Evolutionary conservation across 768 basidiomycete genomes (phyloP), one percentile per base, ranked within the genome.

Genomic region (Suillus bovinus): DNA sequence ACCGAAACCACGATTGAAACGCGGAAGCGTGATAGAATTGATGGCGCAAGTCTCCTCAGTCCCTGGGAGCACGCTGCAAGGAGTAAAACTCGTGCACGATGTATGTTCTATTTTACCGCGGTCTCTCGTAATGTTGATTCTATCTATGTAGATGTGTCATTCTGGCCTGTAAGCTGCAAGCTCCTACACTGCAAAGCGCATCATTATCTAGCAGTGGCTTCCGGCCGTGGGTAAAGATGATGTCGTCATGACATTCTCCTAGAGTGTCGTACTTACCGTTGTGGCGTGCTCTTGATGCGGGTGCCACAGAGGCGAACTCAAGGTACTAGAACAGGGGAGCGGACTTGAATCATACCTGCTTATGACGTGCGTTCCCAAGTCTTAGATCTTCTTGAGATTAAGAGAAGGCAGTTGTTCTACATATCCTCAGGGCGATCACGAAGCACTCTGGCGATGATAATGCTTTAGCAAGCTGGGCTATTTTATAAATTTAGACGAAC

Each of bases 1-100:
- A 17, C 5, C 29, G 31, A 52, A 33, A 52, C 50, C 50, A 52
- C 50, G 50, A 52, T 52, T 52, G 50, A 33, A 52, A 52, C 50
- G 50, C 50, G 50, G 50, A 52, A 52, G 50, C 20, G 11, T 6
- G 6, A 52, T 33, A 31, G 29, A 52, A 31, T 52, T 52, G 50
- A 52, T 52, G 29, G 29, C 10, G 31, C 31, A 11, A 17, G 47
- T 49, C 47, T 49, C 9, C 9, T 20, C 16, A 11, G 54, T 55
- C 54, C 34, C 54, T 36, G 54, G 27, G 33, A 55, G 16, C 34
- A 4, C 5, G 36, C 54, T 38, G 9, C 54, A 55, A 55, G 54
- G 54, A 55, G 36, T 38, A 55, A 55, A 27, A 8, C 22, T 34
- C 33, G 34, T 24, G 22, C 22, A 54, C 22, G 53, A 16, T 16